A percentile compares a stretch with the other conserved stretches of the same genome.
phyloP scores from a whole-genome alignment of 768 basidiomycete genomes.

The Boletus rufocinnamomeus region DNA sequence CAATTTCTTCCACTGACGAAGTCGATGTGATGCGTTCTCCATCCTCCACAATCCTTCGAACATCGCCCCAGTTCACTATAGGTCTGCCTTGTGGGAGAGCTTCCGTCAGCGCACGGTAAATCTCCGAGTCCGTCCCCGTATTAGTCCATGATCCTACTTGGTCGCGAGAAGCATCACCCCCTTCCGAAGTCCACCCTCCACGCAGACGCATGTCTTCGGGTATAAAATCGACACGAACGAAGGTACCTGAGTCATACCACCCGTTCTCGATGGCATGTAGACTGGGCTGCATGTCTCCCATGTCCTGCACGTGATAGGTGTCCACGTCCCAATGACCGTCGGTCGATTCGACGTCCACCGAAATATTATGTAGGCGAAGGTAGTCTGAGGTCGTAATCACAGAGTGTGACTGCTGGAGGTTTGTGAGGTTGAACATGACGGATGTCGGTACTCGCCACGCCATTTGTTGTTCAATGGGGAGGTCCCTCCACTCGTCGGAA shows the following conservation, averaged over 20 bases:
- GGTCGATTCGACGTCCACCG: constrained; percentile 34
- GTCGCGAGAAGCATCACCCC: constrained; percentile 17
- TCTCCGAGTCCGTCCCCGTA: constrained; percentile 14
- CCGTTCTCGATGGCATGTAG: constrained; percentile 39
- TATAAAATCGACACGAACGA: constrained; percentile 41
- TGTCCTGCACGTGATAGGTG: constrained; percentile 34
- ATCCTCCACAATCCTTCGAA: constrained; percentile 23
- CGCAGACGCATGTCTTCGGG: constrained; percentile 35
- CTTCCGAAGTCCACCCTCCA: constrained; percentile 30
- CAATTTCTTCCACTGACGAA: constrained; percentile 32
- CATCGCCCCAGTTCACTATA: constrained; percentile 29
- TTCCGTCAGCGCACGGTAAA: constrained; percentile 22
- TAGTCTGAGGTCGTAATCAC: constrained; percentile 46
- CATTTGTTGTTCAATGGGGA: constrained; percentile 41
- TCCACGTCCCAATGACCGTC: constrained; percentile 41
- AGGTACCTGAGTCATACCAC: constrained; percentile 38
- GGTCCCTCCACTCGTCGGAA: constrained; percentile 41
- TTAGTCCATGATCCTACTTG: constrained; percentile 25
- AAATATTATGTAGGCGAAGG: constrained; percentile 42
- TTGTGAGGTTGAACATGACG: constrained; percentile 47
- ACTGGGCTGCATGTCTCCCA: constrained; percentile 22
- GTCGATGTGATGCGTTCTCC: constrained; percentile 22
- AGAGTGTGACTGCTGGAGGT: constrained; percentile 37
- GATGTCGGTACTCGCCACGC: constrained; percentile 38
- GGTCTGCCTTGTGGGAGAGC: constrained; percentile 13